phyloP scores from a whole-genome alignment of 768 basidiomycete species.

The Boletus vermiculosoides region DNA sequence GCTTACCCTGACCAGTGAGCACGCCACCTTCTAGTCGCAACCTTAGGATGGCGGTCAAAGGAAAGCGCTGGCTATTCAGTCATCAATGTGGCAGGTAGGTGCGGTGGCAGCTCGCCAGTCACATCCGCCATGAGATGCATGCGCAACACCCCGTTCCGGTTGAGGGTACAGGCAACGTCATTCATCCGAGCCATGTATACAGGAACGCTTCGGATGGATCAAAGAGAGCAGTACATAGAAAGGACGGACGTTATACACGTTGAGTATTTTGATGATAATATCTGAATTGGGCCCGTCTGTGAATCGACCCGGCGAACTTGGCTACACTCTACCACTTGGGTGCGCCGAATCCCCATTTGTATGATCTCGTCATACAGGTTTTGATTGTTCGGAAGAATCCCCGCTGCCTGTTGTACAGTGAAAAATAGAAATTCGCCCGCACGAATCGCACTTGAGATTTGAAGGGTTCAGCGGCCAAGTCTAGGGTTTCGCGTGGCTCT shows the following conservation, averaged over 20 bases:
- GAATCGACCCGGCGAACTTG: slow-evolving; percentile 26
- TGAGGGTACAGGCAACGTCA: slow-evolving; percentile 26
- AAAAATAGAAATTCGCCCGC: slow-evolving; percentile 22
- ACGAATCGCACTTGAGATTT: slow-evolving; percentile 29
- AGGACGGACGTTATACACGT: slow-evolving; percentile 24
- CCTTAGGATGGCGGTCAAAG: slow-evolving; percentile 20
- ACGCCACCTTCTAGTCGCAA: slow-evolving; percentile 21
- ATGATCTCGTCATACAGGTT: slow-evolving; percentile 20
- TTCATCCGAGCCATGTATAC: slow-evolving; percentile 10
- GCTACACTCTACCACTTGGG: not conserved
- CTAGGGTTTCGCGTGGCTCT: slow-evolving; percentile 23
- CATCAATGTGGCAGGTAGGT: slow-evolving; percentile 20
- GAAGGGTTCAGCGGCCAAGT: slow-evolving; percentile 15
- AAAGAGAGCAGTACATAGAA: slow-evolving; percentile 19
- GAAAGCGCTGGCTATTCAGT: slow-evolving; percentile 6
- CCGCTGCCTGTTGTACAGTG: slow-evolving; percentile 11
- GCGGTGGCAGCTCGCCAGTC: slow-evolving; percentile 26
- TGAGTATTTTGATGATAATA: slow-evolving; percentile 19
- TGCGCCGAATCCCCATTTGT: slow-evolving; percentile 30
- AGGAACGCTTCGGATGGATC: slow-evolving; percentile 29
- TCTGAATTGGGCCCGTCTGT: slow-evolving; percentile 21
- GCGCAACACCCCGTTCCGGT: slow-evolving; percentile 13
- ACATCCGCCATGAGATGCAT: slow-evolving; percentile 19
- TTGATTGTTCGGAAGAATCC: slow-evolving; percentile 23
- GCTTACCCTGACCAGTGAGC: slow-evolving; percentile 15